A percentile compares a stretch with the other conserved stretches of the same genome.
Evolutionary conservation across 352 stramenopile genomes (phyloP).

Genomic region (Globisporangium irregulare): DNA sequence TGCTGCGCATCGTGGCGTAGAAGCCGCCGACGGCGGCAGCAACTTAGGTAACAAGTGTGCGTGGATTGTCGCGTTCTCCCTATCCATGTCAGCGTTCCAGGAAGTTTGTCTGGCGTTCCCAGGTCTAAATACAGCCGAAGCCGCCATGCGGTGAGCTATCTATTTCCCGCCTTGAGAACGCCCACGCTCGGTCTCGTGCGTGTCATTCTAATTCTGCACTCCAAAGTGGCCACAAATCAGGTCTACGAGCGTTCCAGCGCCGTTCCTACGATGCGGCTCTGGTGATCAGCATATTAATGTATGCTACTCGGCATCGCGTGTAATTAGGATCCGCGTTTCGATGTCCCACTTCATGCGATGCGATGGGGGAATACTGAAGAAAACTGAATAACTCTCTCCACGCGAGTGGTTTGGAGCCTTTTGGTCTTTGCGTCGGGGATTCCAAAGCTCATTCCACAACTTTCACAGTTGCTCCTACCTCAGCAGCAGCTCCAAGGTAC

Average conservation of each 20-base stretch:
- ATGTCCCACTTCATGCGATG: background rate
- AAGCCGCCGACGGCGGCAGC: background rate
- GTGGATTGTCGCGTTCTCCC: background rate
- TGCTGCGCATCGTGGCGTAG: slow-evolving; percentile 34
- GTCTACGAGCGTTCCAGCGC: background rate
- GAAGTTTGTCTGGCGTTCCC: background rate
- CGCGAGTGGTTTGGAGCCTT: background rate
- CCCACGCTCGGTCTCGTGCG: background rate
- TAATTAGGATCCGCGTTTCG: background rate
- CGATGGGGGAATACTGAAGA: background rate
- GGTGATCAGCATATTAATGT: background rate
- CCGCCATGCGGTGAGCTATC: background rate
- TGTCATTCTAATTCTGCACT: background rate
- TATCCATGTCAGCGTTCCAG: background rate
- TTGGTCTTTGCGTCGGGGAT: background rate
- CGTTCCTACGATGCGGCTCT: background rate
- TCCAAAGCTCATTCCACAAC: slow-evolving; percentile 12
- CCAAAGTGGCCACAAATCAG: background rate
- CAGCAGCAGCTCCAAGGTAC: slow-evolving; percentile 5
- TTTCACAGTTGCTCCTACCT: slow-evolving; percentile 9
- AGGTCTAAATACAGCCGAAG: slow-evolving; percentile 1
- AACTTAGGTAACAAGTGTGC: background rate
- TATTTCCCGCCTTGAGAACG: background rate
- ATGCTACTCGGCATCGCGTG: background rate
- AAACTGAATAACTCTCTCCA: background rate